Conservation (phyloP, 345 rosid genomes). For the Acer campestre region DNA sequence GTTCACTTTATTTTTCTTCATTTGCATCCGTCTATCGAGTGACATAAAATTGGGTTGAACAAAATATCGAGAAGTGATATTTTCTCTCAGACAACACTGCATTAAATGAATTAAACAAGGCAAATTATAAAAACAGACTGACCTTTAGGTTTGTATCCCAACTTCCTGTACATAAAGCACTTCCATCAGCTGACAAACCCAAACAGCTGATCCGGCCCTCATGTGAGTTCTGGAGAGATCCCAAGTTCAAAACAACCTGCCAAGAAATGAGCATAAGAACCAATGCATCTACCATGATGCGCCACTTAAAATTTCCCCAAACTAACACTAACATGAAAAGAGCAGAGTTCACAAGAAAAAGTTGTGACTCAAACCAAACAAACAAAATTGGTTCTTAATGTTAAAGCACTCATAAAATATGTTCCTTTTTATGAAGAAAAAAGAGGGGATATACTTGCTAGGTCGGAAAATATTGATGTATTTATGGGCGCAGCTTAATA, state of each 20-base stretch:
- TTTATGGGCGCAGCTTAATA: not conserved
- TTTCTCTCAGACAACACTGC: not conserved
- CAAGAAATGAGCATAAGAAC: conserved; percentile 19
- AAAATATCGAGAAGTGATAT: not conserved
- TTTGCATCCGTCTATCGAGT: not conserved
- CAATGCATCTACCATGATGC: not conserved
- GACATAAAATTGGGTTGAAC: not conserved
- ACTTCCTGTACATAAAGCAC: conserved; percentile 99
- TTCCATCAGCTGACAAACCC: conserved; percentile 96
- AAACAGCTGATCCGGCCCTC: conserved; percentile 74
- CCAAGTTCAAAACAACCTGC: conserved; percentile 85
- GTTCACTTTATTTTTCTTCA: not conserved
- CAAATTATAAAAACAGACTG: conserved; percentile 23
- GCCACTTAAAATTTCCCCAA: conserved; percentile 6
- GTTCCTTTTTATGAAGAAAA: not conserved
- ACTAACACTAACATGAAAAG: not conserved
- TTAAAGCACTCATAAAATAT: conserved; percentile 1
- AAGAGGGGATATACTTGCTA: not conserved
- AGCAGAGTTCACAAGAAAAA: not conserved
- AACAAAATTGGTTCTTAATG: not conserved
- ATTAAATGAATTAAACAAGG: conserved; percentile 4
- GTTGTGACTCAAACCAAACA: not conserved
- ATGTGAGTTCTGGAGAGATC: conserved; percentile 78
- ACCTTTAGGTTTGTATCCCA: conserved; percentile 97
- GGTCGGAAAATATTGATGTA: not conserved